These are phyloP conservation scores for Fusarium goolgardi DNA, from an alignment of 2,329 filamentous ascomycete genomes.

Conservation along the genomic window DNA sequence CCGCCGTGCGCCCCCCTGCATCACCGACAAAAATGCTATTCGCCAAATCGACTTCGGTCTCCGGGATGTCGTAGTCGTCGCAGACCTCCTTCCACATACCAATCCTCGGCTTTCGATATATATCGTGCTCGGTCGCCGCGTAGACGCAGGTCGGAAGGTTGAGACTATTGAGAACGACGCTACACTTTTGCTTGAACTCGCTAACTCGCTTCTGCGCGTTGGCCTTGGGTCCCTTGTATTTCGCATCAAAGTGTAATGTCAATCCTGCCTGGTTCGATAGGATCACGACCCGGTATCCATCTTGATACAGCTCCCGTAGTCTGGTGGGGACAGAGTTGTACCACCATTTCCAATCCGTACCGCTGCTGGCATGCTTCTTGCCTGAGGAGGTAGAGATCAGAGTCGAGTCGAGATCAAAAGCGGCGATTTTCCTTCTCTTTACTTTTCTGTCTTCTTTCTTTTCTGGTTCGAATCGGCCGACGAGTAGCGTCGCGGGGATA, in stretches of 20 bases:
- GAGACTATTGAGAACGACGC: conserved; percentile 74
- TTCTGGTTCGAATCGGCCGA: conserved; percentile 75
- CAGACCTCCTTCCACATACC: conserved; percentile 85
- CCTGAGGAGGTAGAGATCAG: conserved; percentile 84
- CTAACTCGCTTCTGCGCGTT: conserved; percentile 69
- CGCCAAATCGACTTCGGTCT: conserved; percentile 72
- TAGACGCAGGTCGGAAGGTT: conserved; percentile 84
- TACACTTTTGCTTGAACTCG: conserved; percentile 86
- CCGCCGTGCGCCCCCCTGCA: conserved; percentile 72
- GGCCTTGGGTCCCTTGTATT: conserved; percentile 71
- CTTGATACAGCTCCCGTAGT: conserved; percentile 73
- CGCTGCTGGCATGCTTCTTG: conserved; percentile 77
- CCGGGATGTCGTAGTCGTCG: conserved; percentile 69
- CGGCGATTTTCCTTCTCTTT: conserved; percentile 69
- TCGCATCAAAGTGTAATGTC: conserved; percentile 78
- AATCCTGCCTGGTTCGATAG: conserved; percentile 92
- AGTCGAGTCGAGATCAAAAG: conserved; percentile 87
- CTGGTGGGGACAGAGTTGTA: conserved; percentile 73
- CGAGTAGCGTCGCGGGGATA: conserved; percentile 70
- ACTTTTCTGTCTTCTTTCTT: conserved; percentile 51
- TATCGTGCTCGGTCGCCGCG: conserved; percentile 84
- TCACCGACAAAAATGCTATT: conserved; percentile 90
- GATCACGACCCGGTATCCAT: conserved; percentile 81
- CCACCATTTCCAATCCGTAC: conserved; percentile 96
- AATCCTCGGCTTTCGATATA: conserved; percentile 84